Evolutionary conservation across 2,329 filamentous ascomycete species (phyloP), one percentile per base, ranked within the genome.

Genomic region (Cadophora malorum): DNA sequence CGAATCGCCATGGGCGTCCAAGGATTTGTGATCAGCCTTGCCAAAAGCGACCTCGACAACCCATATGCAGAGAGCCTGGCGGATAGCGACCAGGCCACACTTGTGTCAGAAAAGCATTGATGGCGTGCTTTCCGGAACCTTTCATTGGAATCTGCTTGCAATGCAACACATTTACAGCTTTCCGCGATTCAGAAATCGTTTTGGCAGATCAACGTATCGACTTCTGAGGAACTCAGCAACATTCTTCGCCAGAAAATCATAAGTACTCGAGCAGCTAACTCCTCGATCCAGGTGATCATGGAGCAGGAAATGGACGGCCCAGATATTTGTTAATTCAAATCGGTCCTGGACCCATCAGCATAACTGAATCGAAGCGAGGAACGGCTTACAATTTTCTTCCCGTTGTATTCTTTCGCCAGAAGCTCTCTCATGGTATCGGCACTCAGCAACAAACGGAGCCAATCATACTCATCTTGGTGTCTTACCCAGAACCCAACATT

Each of bases 401-500:
- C 66, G 28, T 73, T 74, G 50, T 75, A 71, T 33, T 74, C 71
- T 12, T 69, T 64, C 8, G 69, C 74, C 25, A 77, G 70, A 47
- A 77, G 60, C 64, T 72, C 63, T 28, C 70, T 71, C 66, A 76
- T 63, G 58, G 73, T 74, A 59, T 74, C 67, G 12, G 70, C 66
- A 16, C 72, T 74, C 50, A 76, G 66, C 21, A 75, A 33, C 45
- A 62, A 69, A 16, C 79, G 73, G 21, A 81, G 68, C 79, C 79
- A 80, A 12, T 80, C 76, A 69, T 77, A 83, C 67, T 81, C 80
- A 63, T 81, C 78, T 6, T 72, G 67, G 64, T 77, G 70, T 1
- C 77, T 78, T 4, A 82, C 80, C 70, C 79, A 84, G 68, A 81
- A 76, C 4, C 80, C 79, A 31, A 79, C 75, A 66, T 81, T 80